These are phyloP conservation scores for Coix lacrymajobi DNA, from an alignment of 176 grass and related monocot species.

Conservation along the genomic window DNA sequence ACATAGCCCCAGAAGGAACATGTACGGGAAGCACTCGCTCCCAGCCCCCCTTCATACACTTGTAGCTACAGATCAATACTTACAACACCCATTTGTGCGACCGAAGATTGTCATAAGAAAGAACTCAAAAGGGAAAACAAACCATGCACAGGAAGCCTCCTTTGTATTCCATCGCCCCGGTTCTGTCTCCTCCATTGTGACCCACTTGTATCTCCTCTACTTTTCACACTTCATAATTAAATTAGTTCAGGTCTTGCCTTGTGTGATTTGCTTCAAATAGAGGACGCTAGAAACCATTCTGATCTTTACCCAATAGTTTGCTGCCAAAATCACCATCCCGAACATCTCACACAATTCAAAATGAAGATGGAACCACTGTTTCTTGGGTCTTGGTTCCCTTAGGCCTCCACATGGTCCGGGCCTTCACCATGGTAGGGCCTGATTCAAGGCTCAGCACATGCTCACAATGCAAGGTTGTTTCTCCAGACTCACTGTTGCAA, in stretches of 20 bases:
- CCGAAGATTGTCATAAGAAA: neutral
- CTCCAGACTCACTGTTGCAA: slow-evolving; percentile 16
- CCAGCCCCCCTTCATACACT: slow-evolving; percentile 17
- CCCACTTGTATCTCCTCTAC: slow-evolving; percentile 6
- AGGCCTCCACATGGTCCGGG: slow-evolving; percentile 62
- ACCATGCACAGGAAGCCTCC: neutral
- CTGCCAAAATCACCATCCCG: slow-evolving; percentile 17
- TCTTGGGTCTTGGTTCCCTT: slow-evolving; percentile 36
- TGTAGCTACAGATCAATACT: slow-evolving; percentile 43
- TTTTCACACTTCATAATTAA: neutral
- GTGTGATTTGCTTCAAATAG: slow-evolving; percentile 24
- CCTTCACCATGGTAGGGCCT: slow-evolving; percentile 67
- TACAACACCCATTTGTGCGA: slow-evolving; percentile 33
- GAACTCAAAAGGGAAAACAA: neutral
- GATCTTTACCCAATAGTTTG: slow-evolving; percentile 6
- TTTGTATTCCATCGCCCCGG: neutral
- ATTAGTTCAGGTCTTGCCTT: neutral
- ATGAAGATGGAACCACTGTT: slow-evolving; percentile 5
- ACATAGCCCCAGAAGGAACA: slow-evolving; percentile 32
- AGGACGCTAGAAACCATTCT: neutral
- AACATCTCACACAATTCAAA: slow-evolving; percentile 25
- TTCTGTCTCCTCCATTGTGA: neutral
- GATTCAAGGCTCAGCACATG: slow-evolving; percentile 82
- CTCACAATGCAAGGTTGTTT: slow-evolving; percentile 69
- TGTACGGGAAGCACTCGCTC: slow-evolving; percentile 18